phyloP scores from a whole-genome alignment of 1,284 basidiomycete species.

The Volvariella surrecta region DNA sequence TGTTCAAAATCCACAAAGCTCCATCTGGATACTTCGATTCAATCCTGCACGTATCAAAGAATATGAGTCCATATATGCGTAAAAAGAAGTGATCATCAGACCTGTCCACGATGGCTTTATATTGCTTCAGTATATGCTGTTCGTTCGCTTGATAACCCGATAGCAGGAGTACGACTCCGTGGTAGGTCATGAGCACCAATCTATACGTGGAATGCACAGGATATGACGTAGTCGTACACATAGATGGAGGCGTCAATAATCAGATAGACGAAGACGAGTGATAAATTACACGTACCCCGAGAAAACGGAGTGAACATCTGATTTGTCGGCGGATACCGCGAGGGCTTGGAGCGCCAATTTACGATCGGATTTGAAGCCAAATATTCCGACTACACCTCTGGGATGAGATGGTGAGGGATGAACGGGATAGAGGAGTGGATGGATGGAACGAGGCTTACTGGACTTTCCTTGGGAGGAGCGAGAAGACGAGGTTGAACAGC shows the following conservation, averaged over 20 bases:
- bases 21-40: conserved; percentile 56
- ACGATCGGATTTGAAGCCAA: conserved; percentile 68
- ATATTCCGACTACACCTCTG: conserved; percentile 61
- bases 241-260: conserved; percentile 1
- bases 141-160: conserved; percentile 71
- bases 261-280: not conserved
- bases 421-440: conserved; percentile 1
- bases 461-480: conserved; percentile 59
- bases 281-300: conserved; percentile 42
- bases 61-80: not conserved
- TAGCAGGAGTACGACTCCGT: conserved; percentile 60
- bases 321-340: conserved; percentile 52
- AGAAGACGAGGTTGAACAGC: conserved; percentile 72
- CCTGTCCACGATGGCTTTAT: conserved; percentile 54
- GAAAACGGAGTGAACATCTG: conserved; percentile 67
- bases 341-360: conserved; percentile 59
- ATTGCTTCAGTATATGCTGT: conserved; percentile 51
- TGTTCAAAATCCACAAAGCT: conserved; percentile 68
- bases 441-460: conserved; percentile 30
- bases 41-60: conserved; percentile 22
- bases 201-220: too few species aligned
- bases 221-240: too few species aligned
- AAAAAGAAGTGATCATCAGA: conserved; percentile 18
- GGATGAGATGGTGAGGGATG: too few species aligned
- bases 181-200: conserved; percentile 74